These are phyloP conservation scores for Oryza meridionalis DNA, from an alignment of 176 grass and related monocot genomes.

Conservation along the genomic window DNA sequence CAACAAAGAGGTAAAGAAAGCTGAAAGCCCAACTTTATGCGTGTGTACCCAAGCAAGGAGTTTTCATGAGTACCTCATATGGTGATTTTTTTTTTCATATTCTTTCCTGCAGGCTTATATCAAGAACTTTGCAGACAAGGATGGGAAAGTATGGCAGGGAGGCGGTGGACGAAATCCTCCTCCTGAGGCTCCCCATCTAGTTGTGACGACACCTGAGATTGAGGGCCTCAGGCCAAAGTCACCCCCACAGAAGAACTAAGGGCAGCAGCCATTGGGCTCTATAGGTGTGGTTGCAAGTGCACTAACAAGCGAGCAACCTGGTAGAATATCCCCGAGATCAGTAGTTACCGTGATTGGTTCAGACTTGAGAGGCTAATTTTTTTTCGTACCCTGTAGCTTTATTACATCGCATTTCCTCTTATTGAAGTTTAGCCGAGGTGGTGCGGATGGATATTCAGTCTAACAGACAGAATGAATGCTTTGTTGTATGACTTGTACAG, in stretches of 20 bases:
- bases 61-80: background rate
- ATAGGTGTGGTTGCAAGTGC: background rate
- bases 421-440: conserved; percentile 31
- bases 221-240: conserved; percentile 87
- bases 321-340: conserved; percentile 33
- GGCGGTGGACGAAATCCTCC: conserved; percentile 79
- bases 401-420: conserved; percentile 31
- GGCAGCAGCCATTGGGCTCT: conserved; percentile 31
- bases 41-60: background rate
- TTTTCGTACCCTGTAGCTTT: conserved; percentile 44
- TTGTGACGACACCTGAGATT: conserved; percentile 87
- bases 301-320: conserved; percentile 32
- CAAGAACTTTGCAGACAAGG: conserved; percentile 66
- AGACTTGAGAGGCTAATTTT: conserved; percentile 2
- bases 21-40: background rate
- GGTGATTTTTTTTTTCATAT: background rate
- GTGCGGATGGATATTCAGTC: conserved; percentile 33
- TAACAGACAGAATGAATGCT: background rate
- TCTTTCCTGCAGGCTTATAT: conserved; percentile 57
- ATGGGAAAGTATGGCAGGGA: conserved; percentile 91
- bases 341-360: conserved; percentile 1
- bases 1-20: conserved; percentile 75
- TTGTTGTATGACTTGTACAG: conserved; percentile 22
- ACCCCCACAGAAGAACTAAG: conserved; percentile 67
- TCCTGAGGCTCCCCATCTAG: conserved; percentile 85